phyloP scores from a whole-genome alignment of 78 protist genomes.

The slime mould (Dictyostelium discoideum) region DNA sequence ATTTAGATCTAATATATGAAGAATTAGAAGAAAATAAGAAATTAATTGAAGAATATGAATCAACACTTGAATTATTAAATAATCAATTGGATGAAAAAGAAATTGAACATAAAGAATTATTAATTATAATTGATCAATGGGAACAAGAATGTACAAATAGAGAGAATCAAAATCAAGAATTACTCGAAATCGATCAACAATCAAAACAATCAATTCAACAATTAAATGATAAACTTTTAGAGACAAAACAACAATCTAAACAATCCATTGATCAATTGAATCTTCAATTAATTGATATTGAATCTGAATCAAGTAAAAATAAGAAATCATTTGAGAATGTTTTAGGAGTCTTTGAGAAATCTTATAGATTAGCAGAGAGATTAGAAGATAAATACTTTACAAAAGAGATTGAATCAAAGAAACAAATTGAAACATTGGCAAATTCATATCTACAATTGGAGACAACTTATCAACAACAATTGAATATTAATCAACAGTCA shows the following conservation, averaged over 20 bases:
- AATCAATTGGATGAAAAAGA: not conserved
- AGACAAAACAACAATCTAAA: not conserved
- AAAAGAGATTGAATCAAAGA: not conserved
- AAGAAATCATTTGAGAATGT: not conserved
- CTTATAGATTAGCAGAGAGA: not conserved
- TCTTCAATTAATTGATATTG: not conserved
- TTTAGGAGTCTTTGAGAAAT: not conserved
- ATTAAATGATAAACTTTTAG: not conserved
- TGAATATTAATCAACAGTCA: not conserved
- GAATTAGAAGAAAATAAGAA: constrained; percentile 19
- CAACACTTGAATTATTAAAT: not conserved
- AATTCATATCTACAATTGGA: not conserved
- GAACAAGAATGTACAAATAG: not conserved
- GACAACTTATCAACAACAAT: not conserved
- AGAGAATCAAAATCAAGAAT: not conserved
- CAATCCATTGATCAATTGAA: not conserved
- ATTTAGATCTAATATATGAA: not conserved
- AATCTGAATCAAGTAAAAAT: not conserved
- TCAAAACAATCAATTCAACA: not conserved
- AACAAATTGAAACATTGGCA: not conserved
- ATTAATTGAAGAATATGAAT: not conserved
- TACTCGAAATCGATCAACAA: not conserved
- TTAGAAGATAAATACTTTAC: not conserved
- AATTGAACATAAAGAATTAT: not conserved
- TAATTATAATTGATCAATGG: not conserved